Conservation (phyloP, 1,284 basidiomycete species). For the Ceratobasidium sp. region DNA sequence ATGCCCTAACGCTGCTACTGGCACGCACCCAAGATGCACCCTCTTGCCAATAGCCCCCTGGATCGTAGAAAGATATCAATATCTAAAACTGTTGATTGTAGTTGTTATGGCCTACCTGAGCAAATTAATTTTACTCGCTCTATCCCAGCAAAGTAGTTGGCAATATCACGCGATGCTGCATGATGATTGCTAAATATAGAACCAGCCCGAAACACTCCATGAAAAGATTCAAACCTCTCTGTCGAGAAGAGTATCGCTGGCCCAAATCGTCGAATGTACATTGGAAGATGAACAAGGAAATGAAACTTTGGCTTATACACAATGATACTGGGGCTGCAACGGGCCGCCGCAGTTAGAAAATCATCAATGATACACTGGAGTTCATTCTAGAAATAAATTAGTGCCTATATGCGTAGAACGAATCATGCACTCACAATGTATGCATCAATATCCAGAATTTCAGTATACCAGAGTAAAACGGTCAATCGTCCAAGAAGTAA, state of each 20-base stretch:
- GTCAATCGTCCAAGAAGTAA: conserved; percentile 57
- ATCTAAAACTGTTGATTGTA: too few species aligned
- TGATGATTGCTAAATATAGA: conserved; percentile 52
- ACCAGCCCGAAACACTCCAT: conserved; percentile 58
- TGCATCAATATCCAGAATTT: conserved; percentile 56
- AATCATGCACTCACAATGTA: conserved; percentile 54
- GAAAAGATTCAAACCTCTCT: conserved; percentile 60
- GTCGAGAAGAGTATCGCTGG: conserved; percentile 56
- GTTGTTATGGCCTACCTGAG: too few species aligned
- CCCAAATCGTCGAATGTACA: conserved; percentile 57
- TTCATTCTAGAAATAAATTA: conserved; percentile 54
- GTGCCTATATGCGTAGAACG: neutral
- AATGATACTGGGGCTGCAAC: conserved; percentile 52
- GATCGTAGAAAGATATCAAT: too few species aligned
- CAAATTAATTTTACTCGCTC: conserved; percentile 57
- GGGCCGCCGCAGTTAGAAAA: neutral
- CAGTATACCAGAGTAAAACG: conserved; percentile 57
- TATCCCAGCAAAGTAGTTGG: conserved; percentile 54
- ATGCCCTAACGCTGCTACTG: neutral
- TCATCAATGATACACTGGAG: conserved; percentile 53
- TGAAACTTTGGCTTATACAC: conserved; percentile 59
- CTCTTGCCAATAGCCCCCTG: conserved; percentile 24
- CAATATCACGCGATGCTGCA: conserved; percentile 55
- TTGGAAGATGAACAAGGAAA: conserved; percentile 55
- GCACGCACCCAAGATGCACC: neutral